Percentiles rank a stretch among this genome's conserved stretches.
These are phyloP conservation scores for Starmerella tilneyi DNA, from an alignment of 805 yeast genomes.

Conservation along the genomic window DNA sequence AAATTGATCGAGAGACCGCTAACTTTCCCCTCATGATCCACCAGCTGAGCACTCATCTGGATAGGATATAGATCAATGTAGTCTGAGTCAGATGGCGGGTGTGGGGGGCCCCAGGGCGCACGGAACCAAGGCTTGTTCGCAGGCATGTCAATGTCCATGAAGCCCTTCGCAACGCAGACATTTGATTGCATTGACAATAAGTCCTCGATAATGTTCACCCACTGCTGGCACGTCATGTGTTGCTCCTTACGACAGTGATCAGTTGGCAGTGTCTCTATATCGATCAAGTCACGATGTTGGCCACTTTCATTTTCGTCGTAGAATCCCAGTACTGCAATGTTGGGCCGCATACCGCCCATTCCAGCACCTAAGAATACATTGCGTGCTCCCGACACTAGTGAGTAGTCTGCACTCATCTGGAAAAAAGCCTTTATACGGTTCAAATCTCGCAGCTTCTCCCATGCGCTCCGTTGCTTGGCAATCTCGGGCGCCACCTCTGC, in stretches of 20 bases:
- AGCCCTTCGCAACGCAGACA: constrained; percentile 89
- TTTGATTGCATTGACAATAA: constrained; percentile 78
- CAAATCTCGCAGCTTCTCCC: constrained; percentile 73
- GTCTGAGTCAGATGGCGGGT: constrained; percentile 29
- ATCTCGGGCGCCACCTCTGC: constrained; percentile 59
- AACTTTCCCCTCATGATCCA: constrained; percentile 51
- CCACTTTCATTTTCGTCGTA: constrained; percentile 44
- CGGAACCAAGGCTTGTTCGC: constrained; percentile 21
- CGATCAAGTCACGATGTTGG: constrained; percentile 26
- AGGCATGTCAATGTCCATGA: constrained; percentile 59
- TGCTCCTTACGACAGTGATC: constrained; percentile 65
- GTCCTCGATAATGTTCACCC: constrained; percentile 92
- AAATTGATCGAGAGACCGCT: constrained; percentile 76
- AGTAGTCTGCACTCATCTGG: constrained; percentile 79
- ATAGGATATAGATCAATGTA: constrained; percentile 85
- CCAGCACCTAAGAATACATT: constrained; percentile 90
- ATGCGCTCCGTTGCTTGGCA: constrained; percentile 61
- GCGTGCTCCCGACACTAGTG: constrained; percentile 88
- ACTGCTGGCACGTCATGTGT: constrained; percentile 59
- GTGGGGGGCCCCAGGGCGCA: constrained; percentile 24
- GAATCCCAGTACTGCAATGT: constrained; percentile 84
- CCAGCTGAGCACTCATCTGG: constrained; percentile 82
- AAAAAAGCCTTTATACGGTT: constrained; percentile 83
- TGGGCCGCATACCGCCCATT: constrained; percentile 97
- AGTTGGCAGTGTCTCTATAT: constrained; percentile 54